A percentile compares a stretch with the other conserved stretches of the same genome.
Conservation (phyloP, 1,284 basidiomycete species). For the Cryptococcus maquisensis region DNA sequence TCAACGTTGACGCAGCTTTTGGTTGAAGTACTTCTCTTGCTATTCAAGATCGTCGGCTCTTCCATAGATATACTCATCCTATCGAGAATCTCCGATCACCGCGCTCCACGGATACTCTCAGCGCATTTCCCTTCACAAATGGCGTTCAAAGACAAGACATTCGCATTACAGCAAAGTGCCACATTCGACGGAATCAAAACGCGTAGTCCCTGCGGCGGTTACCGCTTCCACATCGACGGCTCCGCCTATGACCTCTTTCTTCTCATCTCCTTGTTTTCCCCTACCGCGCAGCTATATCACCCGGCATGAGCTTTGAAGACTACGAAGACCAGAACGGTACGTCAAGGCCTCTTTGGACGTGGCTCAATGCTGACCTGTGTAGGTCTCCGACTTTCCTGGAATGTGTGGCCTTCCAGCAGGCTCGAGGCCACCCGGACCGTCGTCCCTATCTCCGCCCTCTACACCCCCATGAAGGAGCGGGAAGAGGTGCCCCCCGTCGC, state of each 20-base stretch:
- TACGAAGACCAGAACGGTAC: constrained; percentile 62
- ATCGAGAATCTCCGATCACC: no score
- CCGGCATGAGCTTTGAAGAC: constrained; percentile 49
- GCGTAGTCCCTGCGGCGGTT: neutral
- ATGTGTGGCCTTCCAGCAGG: constrained; percentile 95
- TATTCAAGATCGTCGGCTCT: neutral
- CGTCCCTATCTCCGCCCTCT: constrained; percentile 95
- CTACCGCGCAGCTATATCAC: neutral
- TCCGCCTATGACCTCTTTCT: no score
- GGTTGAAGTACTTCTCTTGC: neutral
- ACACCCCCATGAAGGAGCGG: constrained; percentile 91
- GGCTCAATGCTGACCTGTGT: neutral
- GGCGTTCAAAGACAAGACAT: no score
- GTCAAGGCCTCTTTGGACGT: neutral
- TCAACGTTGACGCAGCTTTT: no score
- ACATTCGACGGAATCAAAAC: neutral
- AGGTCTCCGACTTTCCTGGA: constrained; percentile 94
- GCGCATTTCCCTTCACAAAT: no score
- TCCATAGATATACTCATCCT: no score
- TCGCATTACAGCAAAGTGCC: neutral
- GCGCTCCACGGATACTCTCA: no score
- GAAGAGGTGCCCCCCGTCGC: constrained; percentile 94
- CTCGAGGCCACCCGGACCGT: constrained; percentile 98
- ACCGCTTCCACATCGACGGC: no score
- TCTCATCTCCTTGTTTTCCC: neutral